Base-by-base conservation (phyloP, 2,329 filamentous ascomycete genomes). In the Penicillium aurantiogriseum region DNA sequence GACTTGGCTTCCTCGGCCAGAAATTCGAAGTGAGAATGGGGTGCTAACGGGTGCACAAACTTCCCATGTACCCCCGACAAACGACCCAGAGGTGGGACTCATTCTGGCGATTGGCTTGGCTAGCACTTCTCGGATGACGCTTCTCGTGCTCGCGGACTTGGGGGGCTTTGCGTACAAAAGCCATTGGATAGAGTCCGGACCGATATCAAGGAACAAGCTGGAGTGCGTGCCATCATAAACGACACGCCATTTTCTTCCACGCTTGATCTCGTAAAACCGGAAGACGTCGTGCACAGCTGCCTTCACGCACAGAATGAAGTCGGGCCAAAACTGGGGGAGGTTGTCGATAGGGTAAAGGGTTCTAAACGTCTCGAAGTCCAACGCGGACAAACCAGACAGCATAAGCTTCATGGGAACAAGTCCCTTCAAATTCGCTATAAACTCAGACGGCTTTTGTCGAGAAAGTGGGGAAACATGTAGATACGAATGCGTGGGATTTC, bases 401-500 rank as follows among this genome's bases (percentile, higher is more conserved):
- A 62, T 60, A 31, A 81, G 62, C 25, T 74, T 70, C 70, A 76
- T 75, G 1, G 80, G 80, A 9, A 83, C 54, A 13, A 68, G 63
- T 2, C 67, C 61, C 54, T 77, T 78, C 58, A 85, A 71, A 3
- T 69, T 58, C 1, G 67, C 66, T 29, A 79, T 72, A 63, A 86
- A 85, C 0, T 72, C 66, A 23, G 70, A 63, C 0, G 82, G 81
- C 8, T 67, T 51, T 17, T 67, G 64, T 8, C 81, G 77, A 5
- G 52, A 38, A 10, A 68, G 47, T 13, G 49, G 45, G 13, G 49
- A 40, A 50, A 69, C 65, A 31, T 55, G 54, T 25, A 65, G 15
- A 56, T 82, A 85, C 3, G 67, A 61, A 61, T 85, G 83, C 8
- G 63, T 61, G 0, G 85, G 85, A 40, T 85, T 85, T 2, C 79